These are phyloP conservation scores for Wickerhamomyces xylosicus DNA, from an alignment of 805 yeast species.

Conservation along the genomic window DNA sequence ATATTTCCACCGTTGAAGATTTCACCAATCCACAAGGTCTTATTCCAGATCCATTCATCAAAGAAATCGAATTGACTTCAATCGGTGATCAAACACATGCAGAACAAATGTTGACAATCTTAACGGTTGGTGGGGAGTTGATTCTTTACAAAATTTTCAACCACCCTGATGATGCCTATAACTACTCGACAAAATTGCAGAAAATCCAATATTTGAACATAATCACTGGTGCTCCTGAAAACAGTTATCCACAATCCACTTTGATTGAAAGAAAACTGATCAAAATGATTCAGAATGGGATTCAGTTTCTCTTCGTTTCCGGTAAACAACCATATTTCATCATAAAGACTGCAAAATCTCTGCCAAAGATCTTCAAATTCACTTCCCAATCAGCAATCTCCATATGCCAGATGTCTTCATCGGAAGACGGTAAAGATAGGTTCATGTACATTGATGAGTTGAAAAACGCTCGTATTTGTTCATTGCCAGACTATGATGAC, in stretches of 20 bases:
- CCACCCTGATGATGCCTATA: slow-evolving; percentile 23
- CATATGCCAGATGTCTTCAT: slow-evolving; percentile 41
- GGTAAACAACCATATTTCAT: slow-evolving; percentile 67
- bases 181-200: slow-evolving; percentile 24
- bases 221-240: slow-evolving; percentile 73
- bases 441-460: slow-evolving; percentile 63
- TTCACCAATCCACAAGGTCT: slow-evolving; percentile 25
- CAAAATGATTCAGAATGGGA: slow-evolving; percentile 49
- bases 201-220: slow-evolving; percentile 27
- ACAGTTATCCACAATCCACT: slow-evolving; percentile 53
- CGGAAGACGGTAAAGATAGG: slow-evolving; percentile 17
- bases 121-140: slow-evolving; percentile 78
- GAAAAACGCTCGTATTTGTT: slow-evolving; percentile 51
- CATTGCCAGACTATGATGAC: slow-evolving; percentile 25
- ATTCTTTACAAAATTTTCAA: slow-evolving; percentile 50
- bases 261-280: slow-evolving; percentile 56
- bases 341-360: slow-evolving; percentile 51
- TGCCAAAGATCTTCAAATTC: slow-evolving; percentile 57
- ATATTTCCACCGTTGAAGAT: slow-evolving; percentile 26
- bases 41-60: slow-evolving; percentile 65
- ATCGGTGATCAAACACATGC: slow-evolving; percentile 48
- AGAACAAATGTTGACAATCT: slow-evolving; percentile 56
- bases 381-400: slow-evolving; percentile 58
- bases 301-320: slow-evolving; percentile 54
- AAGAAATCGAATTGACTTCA: slow-evolving; percentile 52